Evolutionary conservation across 768 basidiomycete species (phyloP).

Genomic region (Suillus tomentosus): DNA sequence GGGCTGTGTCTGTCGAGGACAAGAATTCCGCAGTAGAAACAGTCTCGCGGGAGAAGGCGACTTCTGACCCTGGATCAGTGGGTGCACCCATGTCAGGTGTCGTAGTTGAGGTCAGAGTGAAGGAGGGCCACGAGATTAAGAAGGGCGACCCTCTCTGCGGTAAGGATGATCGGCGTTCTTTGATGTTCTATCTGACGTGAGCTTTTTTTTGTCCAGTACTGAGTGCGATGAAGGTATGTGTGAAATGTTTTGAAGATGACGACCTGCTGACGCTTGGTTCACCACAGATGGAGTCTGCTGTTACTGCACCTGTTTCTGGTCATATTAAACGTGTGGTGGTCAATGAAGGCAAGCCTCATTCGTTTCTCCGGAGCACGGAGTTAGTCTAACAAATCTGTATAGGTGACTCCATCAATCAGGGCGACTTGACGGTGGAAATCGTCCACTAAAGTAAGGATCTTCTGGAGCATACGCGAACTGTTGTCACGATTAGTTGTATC

Average conservation of each 20-base stretch:
- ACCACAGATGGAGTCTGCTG: constrained; percentile 92
- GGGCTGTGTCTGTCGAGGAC: constrained; percentile 95
- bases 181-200: constrained; percentile 23
- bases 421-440: constrained; percentile 90
- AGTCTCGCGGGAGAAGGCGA: constrained; percentile 92
- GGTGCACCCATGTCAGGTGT: constrained; percentile 98
- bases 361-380: neutral
- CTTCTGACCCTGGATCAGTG: constrained; percentile 92
- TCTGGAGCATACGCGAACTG: constrained; percentile 14
- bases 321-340: constrained; percentile 94
- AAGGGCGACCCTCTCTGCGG: constrained; percentile 95
- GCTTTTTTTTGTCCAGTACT: constrained; percentile 53
- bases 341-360: constrained; percentile 63
- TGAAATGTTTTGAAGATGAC: neutral
- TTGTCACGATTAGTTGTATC: constrained; percentile 25
- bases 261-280: constrained; percentile 21
- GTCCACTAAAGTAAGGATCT: constrained; percentile 49
- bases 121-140: constrained; percentile 97
- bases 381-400: constrained; percentile 12
- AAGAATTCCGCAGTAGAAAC: constrained; percentile 97
- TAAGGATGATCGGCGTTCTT: constrained; percentile 40
- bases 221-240: constrained; percentile 88
- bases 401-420: constrained; percentile 95
- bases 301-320: constrained; percentile 95
- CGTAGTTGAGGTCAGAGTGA: constrained; percentile 96